These are phyloP conservation scores for Eremothecium cymbalariae DNA, from an alignment of 1,139 yeast species.

Conservation along the genomic window DNA sequence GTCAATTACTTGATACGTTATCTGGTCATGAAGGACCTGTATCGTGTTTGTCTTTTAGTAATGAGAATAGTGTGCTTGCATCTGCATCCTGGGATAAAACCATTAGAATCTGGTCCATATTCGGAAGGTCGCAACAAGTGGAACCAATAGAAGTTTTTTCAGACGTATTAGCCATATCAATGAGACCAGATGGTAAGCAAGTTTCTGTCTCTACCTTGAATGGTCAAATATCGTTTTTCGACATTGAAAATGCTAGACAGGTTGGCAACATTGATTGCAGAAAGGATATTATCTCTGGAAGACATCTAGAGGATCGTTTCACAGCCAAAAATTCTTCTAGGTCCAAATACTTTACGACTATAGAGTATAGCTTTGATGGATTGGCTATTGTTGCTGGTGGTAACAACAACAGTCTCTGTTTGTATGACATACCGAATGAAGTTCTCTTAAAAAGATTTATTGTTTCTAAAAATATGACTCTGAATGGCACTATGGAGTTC, in stretches of 20 bases:
- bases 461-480: constrained; percentile 80
- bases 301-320: constrained; percentile 76
- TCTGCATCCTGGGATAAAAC: constrained; percentile 97
- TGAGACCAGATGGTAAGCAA: constrained; percentile 89
- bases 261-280: constrained; percentile 78
- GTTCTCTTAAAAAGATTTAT: constrained; percentile 74
- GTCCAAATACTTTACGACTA: constrained; percentile 73
- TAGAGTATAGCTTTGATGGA: constrained; percentile 87
- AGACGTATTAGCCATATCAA: constrained; percentile 75
- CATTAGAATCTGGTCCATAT: constrained; percentile 85
- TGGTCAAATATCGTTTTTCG: constrained; percentile 81
- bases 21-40: constrained; percentile 97
- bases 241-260: constrained; percentile 74
- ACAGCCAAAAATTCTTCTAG: constrained; percentile 73
- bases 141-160: constrained; percentile 84
- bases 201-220: constrained; percentile 83
- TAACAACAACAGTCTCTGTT: constrained; percentile 80
- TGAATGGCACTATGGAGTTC: constrained; percentile 78
- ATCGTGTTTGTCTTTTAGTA: constrained; percentile 78
- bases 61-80: constrained; percentile 69
- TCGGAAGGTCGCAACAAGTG: constrained; percentile 73
- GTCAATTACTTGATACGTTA: constrained; percentile 77
- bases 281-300: constrained; percentile 80
- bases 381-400: constrained; percentile 85
- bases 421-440: constrained; percentile 82